Evolutionary conservation across 345 rosid species (phyloP), one percentile per base, ranked within the genome.

Genomic region (Cardamine chenopodiifolia): DNA sequence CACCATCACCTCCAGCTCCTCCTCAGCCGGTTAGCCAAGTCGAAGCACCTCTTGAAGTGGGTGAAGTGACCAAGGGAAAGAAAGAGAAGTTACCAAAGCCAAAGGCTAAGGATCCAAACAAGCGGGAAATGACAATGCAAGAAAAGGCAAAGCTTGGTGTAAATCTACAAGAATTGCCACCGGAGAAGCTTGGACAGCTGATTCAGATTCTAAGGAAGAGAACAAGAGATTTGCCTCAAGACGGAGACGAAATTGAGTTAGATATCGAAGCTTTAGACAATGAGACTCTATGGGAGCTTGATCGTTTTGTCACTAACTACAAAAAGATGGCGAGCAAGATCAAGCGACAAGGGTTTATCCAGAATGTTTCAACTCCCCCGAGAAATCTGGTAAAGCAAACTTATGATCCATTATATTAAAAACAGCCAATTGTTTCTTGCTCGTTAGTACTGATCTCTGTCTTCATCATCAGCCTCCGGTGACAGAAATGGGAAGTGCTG

Each of bases 221-320:
- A 72, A 86, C 89, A 37, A 85, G 84, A 59, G 78, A 86, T 82
- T 60, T 89, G 37, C 79, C 86, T 70, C 97, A 89, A 75, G 95
- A 91, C 0, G 96, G 93, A 2, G 93, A 90, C 63, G 96, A 90
- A 80, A 90, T 90, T 17, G 97, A 90, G 79, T 81, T 89, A 4
- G 97, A 90, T 50, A 90, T 90, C 1, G 95, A 89, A 77, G 86
- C 92, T 1, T 81, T 91, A 8, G 95, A 91, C 67, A 87, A 83
- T 0, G 97, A 91, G 74, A 91, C 95, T 0, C 72, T 91, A 0
- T 91, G 97, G 95, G 95, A 91, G 82, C 87, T 89, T 71, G 97
- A 91, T 70, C 85, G 95, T 20, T 91, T 89, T 58, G 91, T 91
- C 26, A 86, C 97, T 1, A 87, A 91, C 45, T 89, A 86, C 68